Evolutionary conservation across 768 basidiomycete species (phyloP).

Genomic region (Auricularia sp.): DNA sequence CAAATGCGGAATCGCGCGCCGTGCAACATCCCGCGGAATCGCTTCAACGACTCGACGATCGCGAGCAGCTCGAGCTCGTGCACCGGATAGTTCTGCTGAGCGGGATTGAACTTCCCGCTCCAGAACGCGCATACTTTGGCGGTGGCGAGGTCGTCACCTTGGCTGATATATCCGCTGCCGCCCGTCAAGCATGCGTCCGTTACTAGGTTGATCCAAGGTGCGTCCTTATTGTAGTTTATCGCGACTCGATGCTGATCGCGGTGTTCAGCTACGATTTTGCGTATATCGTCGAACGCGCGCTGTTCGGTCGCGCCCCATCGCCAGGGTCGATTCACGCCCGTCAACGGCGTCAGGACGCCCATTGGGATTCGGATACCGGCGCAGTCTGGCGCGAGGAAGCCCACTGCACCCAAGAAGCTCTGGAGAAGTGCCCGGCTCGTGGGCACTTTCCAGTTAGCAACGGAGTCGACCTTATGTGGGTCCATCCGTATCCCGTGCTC

Average conservation of each 20-base stretch:
- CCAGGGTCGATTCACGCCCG: slow-evolving; percentile 10
- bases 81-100: slow-evolving; percentile 33
- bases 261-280: slow-evolving; percentile 8
- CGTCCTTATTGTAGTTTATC: neutral
- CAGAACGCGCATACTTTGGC: slow-evolving; percentile 24
- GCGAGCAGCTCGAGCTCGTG: slow-evolving; percentile 32
- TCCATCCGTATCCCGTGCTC: slow-evolving; percentile 17
- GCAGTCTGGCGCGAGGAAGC: slow-evolving; percentile 14
- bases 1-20: slow-evolving; percentile 21
- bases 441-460: slow-evolving; percentile 16
- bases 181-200: slow-evolving; percentile 11
- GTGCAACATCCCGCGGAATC: slow-evolving; percentile 22
- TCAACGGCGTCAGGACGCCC: slow-evolving; percentile 7
- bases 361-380: slow-evolving; percentile 11
- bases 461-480: slow-evolving; percentile 14
- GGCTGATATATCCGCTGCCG: slow-evolving; percentile 15
- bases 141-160: slow-evolving; percentile 17
- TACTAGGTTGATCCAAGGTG: slow-evolving; percentile 7
- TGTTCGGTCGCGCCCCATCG: slow-evolving; percentile 13
- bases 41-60: slow-evolving; percentile 29
- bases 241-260: neutral
- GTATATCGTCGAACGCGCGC: slow-evolving; percentile 12
- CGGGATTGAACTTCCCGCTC: slow-evolving; percentile 26
- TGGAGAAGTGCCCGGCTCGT: slow-evolving; percentile 9
- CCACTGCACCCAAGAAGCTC: slow-evolving; percentile 13